phyloP scores from a whole-genome alignment of 192 early-diverging fungal species.

The Coemansia sp. region DNA sequence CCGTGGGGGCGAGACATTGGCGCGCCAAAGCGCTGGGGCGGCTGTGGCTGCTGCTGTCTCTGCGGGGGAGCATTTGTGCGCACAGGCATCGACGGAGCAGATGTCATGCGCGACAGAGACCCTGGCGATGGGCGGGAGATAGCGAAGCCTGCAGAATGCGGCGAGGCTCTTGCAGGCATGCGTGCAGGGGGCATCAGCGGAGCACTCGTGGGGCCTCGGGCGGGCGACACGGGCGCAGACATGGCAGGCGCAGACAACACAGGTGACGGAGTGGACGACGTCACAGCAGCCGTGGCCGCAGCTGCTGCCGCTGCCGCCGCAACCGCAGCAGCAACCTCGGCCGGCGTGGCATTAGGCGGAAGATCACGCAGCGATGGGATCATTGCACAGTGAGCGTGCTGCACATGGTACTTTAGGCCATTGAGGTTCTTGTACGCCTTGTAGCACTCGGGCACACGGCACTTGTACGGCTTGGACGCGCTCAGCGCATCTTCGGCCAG shows the following conservation, averaged over 20 bases:
- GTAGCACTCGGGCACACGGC: conserved; percentile 79
- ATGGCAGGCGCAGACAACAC: conserved; percentile 20
- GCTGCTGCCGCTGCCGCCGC: conserved; percentile 59
- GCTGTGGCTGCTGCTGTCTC: neutral
- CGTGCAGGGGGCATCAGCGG: conserved; percentile 5
- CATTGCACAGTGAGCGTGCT: conserved; percentile 78
- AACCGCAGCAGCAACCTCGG: conserved; percentile 62
- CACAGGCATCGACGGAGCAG: conserved; percentile 12
- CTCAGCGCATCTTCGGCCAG: conserved; percentile 60
- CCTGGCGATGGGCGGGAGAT: neutral
- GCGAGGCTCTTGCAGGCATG: conserved; percentile 2
- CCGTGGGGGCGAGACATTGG: neutral
- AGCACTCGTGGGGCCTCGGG: conserved; percentile 5
- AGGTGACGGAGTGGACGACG: conserved; percentile 23
- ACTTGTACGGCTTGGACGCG: conserved; percentile 69
- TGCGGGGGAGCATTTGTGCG: neutral
- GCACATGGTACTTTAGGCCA: conserved; percentile 93
- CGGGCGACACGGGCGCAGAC: conserved; percentile 16
- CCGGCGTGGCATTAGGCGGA: conserved; percentile 56
- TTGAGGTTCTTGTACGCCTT: conserved; percentile 97
- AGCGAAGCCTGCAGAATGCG: neutral
- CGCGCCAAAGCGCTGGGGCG: neutral
- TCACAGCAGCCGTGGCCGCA: conserved; percentile 27
- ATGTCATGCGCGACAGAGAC: conserved; percentile 11
- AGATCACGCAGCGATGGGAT: conserved; percentile 49